Evolutionary conservation across 352 stramenopile genomes (phyloP).

Genomic region (Phytophthora melonis): DNA sequence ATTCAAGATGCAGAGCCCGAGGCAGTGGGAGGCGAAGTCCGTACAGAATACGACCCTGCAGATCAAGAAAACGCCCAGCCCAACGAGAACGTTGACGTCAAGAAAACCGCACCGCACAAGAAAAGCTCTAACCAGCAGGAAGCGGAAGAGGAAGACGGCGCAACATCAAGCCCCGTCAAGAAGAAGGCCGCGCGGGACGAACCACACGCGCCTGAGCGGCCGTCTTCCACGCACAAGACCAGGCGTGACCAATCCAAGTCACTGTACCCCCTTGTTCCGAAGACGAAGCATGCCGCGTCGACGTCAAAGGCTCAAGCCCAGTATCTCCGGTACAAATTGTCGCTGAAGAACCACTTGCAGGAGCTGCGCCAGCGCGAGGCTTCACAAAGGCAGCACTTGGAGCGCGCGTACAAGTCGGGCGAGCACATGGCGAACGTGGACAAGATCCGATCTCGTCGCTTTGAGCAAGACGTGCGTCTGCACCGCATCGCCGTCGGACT

Average conservation of each 20-base stretch:
- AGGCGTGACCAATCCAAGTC: slow-evolving; percentile 20
- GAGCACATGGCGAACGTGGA: slow-evolving; percentile 76
- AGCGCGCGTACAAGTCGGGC: slow-evolving; percentile 65
- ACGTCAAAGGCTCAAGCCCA: slow-evolving; percentile 55
- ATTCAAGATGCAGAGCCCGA: slow-evolving; percentile 38
- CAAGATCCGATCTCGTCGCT: slow-evolving; percentile 69
- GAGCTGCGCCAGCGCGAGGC: slow-evolving; percentile 69
- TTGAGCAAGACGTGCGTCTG: slow-evolving; percentile 75
- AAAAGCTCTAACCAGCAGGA: slow-evolving; percentile 43
- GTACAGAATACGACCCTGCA: not conserved
- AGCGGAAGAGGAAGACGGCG: slow-evolving; percentile 30
- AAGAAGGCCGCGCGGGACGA: slow-evolving; percentile 45
- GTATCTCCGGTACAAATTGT: slow-evolving; percentile 75
- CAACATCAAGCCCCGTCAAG: slow-evolving; percentile 39
- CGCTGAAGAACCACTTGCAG: slow-evolving; percentile 73
- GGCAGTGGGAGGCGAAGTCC: not conserved
- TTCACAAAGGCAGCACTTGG: slow-evolving; percentile 68
- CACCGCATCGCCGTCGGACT: slow-evolving; percentile 71
- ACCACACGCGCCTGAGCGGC: slow-evolving; percentile 24
- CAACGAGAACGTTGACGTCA: slow-evolving; percentile 14
- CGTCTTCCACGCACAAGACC: slow-evolving; percentile 4
- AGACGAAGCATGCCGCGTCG: slow-evolving; percentile 22
- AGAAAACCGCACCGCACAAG: not conserved
- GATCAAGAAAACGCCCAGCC: slow-evolving; percentile 15
- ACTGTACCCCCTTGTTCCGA: slow-evolving; percentile 59